Conservation (phyloP, 116 monocot species). For the Posidonia oceanica region DNA sequence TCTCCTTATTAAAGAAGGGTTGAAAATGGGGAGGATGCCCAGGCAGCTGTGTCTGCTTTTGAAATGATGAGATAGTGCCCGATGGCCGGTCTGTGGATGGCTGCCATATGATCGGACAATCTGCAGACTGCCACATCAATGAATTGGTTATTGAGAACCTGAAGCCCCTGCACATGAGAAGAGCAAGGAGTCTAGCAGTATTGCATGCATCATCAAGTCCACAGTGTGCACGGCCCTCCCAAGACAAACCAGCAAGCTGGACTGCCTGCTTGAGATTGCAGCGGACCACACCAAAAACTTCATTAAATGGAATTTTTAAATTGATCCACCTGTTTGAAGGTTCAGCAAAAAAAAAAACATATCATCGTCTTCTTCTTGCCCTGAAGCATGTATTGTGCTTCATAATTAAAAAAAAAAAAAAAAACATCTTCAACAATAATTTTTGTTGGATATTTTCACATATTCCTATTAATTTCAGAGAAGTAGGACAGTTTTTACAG, state of each 20-base stretch:
- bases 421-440: too few relatives aligned
- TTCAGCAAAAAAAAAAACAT: background rate
- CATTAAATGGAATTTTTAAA: slow-evolving; percentile 80
- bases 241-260: slow-evolving; percentile 59
- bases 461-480: too few relatives aligned
- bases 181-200: slow-evolving; percentile 79
- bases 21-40: slow-evolving; percentile 18
- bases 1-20: slow-evolving; percentile 16
- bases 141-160: slow-evolving; percentile 81
- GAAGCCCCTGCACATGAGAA: slow-evolving; percentile 67
- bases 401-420: too few relatives aligned
- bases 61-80: slow-evolving; percentile 3
- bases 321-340: slow-evolving; percentile 80
- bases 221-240: slow-evolving; percentile 93
- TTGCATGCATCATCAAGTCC: slow-evolving; percentile 97
- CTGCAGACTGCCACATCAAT: slow-evolving; percentile 20
- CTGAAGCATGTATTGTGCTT: background rate
- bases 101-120: slow-evolving; percentile 5
- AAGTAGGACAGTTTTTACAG: too few relatives aligned
- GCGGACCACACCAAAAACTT: slow-evolving; percentile 52
- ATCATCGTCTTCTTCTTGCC: background rate
- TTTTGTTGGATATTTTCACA: too few relatives aligned
- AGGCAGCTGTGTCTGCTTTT: slow-evolving; percentile 17
- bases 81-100: slow-evolving; percentile 1
- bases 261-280: slow-evolving; percentile 93